Percentiles rank a stretch among this genome's conserved stretches.
Evolutionary conservation across 2,329 filamentous ascomycete species (phyloP).

Genomic region (Cladophialophora bantiana): DNA sequence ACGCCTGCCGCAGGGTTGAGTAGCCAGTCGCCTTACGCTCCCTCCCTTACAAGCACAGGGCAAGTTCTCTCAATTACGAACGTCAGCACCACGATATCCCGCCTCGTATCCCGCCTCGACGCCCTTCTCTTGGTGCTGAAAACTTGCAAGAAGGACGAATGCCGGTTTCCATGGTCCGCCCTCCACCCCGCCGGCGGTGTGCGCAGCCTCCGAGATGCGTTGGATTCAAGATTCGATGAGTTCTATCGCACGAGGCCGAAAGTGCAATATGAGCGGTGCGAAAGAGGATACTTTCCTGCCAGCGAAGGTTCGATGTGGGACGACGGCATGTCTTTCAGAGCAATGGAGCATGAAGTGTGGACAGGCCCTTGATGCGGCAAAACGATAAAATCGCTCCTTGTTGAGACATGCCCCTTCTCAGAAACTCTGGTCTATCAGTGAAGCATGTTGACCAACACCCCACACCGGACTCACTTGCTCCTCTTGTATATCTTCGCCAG

Average conservation of each 20-base stretch:
- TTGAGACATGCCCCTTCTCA: not conserved
- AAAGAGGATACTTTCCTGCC: constrained; percentile 24
- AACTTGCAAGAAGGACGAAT: constrained; percentile 48
- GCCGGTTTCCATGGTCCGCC: constrained; percentile 48
- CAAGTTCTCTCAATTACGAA: not conserved
- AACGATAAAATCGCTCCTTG: constrained; percentile 1
- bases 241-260: constrained; percentile 24
- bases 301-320: constrained; percentile 27
- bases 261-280: constrained; percentile 23
- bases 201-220: constrained; percentile 44
- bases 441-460: not conserved
- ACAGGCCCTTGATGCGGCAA: constrained; percentile 6
- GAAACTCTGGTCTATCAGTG: not conserved
- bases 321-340: constrained; percentile 15
- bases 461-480: constrained; percentile 71
- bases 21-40: constrained; percentile 7
- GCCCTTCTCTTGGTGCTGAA: constrained; percentile 50
- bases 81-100: constrained; percentile 37
- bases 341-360: constrained; percentile 25
- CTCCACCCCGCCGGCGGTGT: constrained; percentile 47
- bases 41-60: not conserved
- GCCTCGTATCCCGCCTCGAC: constrained; percentile 44
- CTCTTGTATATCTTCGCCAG: constrained; percentile 97
- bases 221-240: constrained; percentile 35
- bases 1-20: not conserved